Base-by-base conservation (phyloP, 805 yeast genomes). In the Grigorovia yakushimaensis region DNA sequence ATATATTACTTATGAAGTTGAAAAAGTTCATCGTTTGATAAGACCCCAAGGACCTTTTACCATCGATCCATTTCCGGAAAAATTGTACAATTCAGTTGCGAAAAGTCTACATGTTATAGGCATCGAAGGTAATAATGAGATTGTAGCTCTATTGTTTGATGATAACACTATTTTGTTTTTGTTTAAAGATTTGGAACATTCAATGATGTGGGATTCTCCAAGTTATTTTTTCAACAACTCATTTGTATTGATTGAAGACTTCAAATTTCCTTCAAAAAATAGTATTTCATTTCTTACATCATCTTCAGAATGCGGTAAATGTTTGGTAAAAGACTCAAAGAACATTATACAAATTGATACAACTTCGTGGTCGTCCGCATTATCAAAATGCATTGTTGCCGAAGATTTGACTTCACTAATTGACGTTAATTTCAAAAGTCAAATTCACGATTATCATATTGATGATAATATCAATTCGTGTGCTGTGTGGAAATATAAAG, bases 1-100 rank as follows among this genome's bases (percentile, higher is more conserved):
- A n/a, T n/a, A 44, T 30, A 7, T 27, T 15, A 27, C 38, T 4
- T 40, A 39, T 7, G 61, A 70, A 20, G 56, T 54, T 5, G 43
- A 56, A 1, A 9, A 46, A 1, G 62, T 54, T 6, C 38, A 47
- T 41, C 24, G 53, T 52, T 2, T 10, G 5, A 46, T 18, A 39
- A 51, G 13, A 4, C 48, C 67, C 4, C 79, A 75, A 55, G 87
- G 87, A 2, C 84, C 87, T 1, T 67, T 77, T 46, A 54, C 67
- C 0, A 64, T 79, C 13, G 57, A 64, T 27, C 84, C 85, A 3
- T 82, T 70, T 52, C 84, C 85, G 0, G 73, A 70, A 2, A 61
- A 57, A 10, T 59, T 82, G 3, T 81, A 82, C 57, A 68, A 66
- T 3, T 73, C 68, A 33, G 67, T 68, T 8, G 76, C 77, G 0